Evolutionary conservation across 1,139 yeast genomes (phyloP).

Genomic region (Saccharomyces hybrid): DNA sequence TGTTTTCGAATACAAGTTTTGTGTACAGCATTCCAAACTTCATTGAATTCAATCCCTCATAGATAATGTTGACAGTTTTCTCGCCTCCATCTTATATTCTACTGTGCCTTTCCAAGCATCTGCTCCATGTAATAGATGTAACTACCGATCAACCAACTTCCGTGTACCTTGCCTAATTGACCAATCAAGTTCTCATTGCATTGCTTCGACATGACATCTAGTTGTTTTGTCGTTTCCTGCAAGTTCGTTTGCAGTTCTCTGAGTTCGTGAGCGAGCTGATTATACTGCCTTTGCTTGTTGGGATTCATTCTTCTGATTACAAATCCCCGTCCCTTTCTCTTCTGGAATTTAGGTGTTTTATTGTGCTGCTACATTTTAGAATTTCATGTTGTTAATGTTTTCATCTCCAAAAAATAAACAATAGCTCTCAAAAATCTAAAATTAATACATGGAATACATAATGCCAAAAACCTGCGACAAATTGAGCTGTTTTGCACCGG

Average conservation of each 20-base stretch:
- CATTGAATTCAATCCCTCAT: no score
- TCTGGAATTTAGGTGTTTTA: not conserved
- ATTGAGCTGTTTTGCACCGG: not conserved
- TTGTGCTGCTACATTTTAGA: not conserved
- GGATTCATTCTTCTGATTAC: constrained; percentile 15
- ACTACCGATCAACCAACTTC: constrained; percentile 30
- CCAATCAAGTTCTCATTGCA: constrained; percentile 28
- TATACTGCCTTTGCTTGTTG: constrained; percentile 28
- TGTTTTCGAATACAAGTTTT: not conserved
- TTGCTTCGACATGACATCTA: constrained; percentile 26
- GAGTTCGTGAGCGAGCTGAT: constrained; percentile 27
- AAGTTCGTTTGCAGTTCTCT: constrained; percentile 24
- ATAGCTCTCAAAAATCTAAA: not conserved
- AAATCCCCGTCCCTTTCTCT: not conserved
- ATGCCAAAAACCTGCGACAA: not conserved
- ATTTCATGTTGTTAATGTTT: not conserved
- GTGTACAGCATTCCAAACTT: not conserved
- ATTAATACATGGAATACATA: not conserved
- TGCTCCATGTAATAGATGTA: constrained; percentile 27
- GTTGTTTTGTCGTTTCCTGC: constrained; percentile 20
- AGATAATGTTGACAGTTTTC: no score
- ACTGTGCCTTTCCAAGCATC: constrained; percentile 13
- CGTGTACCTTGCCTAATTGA: constrained; percentile 29
- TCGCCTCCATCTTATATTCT: not conserved
- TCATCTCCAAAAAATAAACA: not conserved